Evolutionary conservation across 768 basidiomycete genomes (phyloP).

Genomic region (Chalciporus sphaerocephalus): DNA sequence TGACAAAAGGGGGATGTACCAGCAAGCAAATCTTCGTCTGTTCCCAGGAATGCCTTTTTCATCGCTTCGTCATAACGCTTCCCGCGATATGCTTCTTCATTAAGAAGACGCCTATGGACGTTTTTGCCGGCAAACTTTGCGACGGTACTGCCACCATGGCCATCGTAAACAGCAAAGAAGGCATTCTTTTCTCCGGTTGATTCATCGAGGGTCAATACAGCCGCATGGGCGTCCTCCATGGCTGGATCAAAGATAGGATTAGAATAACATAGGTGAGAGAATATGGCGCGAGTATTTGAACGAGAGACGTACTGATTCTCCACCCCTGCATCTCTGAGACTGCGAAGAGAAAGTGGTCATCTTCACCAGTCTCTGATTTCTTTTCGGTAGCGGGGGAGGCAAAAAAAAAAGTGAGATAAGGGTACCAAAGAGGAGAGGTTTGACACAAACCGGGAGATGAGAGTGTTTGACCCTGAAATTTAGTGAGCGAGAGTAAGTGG

Average conservation of each 20-base stretch:
- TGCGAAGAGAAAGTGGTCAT: slow-evolving; percentile 67
- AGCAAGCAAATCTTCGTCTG: slow-evolving; percentile 88
- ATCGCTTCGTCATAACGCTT: slow-evolving; percentile 71
- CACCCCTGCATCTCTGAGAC: slow-evolving; percentile 99
- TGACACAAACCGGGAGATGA: slow-evolving; percentile 64
- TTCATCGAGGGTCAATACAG: slow-evolving; percentile 64
- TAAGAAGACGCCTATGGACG: slow-evolving; percentile 70
- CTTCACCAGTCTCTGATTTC: slow-evolving; percentile 65
- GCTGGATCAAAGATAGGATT: slow-evolving; percentile 41
- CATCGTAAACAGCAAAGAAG: slow-evolving; percentile 97
- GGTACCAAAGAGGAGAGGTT: slow-evolving; percentile 4
- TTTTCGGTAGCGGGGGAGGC: slow-evolving; percentile 68
- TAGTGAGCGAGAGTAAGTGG: slow-evolving; percentile 4
- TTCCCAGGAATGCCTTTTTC: slow-evolving; percentile 87
- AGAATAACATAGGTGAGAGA: slow-evolving; percentile 1
- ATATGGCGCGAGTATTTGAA: not conserved
- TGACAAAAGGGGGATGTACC: slow-evolving; percentile 43
- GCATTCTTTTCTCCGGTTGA: slow-evolving; percentile 48
- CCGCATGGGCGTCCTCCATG: slow-evolving; percentile 96
- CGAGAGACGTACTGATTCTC: slow-evolving; percentile 80
- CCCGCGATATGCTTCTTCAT: slow-evolving; percentile 68
- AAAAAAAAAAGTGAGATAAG: not conserved
- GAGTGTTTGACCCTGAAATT: slow-evolving; percentile 75
- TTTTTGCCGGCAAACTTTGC: slow-evolving; percentile 83
- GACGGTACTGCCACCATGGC: slow-evolving; percentile 90